These are phyloP conservation scores for Ambispora gerdemannii DNA, from an alignment of 192 early-diverging fungal genomes.

Conservation along the genomic window DNA sequence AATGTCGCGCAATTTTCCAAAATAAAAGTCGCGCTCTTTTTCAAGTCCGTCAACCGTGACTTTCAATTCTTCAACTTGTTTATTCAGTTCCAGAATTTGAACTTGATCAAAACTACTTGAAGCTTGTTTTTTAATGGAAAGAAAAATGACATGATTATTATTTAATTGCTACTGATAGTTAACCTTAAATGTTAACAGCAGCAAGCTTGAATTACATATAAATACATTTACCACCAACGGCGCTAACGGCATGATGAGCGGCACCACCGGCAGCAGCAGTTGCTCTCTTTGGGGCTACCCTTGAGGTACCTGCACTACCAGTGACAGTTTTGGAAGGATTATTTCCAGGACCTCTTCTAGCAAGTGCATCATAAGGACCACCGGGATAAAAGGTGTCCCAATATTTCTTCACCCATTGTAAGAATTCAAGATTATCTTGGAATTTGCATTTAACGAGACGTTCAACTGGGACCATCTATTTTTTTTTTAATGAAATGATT, in stretches of 20 bases:
- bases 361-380: constrained; percentile 78
- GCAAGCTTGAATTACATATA: not conserved
- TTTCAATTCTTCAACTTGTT: constrained; percentile 78
- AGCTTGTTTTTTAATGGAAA: too few relatives aligned
- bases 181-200: too few relatives aligned
- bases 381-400: constrained; percentile 89
- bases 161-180: too few relatives aligned
- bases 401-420: constrained; percentile 93
- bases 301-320: constrained; percentile 41
- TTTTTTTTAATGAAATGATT: too few relatives aligned
- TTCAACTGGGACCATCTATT: constrained; percentile 86
- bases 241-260: not conserved
- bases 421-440: constrained; percentile 98
- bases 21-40: constrained; percentile 98
- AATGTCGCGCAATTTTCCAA: constrained; percentile 89
- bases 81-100: constrained; percentile 70
- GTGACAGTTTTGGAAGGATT: constrained; percentile 36
- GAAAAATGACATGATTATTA: too few relatives aligned
- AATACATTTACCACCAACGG: not conserved
- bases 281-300: constrained; percentile 43
- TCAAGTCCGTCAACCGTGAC: constrained; percentile 86
- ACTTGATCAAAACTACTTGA: constrained; percentile 40
- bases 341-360: constrained; percentile 54
- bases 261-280: constrained; percentile 31
- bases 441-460: constrained; percentile 92